These are phyloP conservation scores for Colletotrichum somersetense DNA, from an alignment of 2,329 filamentous ascomycete genomes.

Conservation along the genomic window DNA sequence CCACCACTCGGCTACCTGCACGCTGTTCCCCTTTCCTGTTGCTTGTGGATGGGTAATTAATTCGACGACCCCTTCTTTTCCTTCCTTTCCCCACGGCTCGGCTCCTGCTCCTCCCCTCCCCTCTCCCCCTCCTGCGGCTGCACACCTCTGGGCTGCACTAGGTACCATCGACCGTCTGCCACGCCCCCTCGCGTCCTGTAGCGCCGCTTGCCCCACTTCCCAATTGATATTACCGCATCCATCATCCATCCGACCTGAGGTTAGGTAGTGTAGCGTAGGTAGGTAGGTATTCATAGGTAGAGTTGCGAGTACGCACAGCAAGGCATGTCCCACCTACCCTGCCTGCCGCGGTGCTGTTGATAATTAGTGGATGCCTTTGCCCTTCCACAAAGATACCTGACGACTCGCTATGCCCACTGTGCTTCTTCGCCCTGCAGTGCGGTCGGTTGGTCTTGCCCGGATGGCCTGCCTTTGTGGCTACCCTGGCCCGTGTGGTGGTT, in stretches of 20 bases:
- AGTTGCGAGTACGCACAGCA: constrained; percentile 1
- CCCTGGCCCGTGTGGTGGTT: constrained; percentile 26
- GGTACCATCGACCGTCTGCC: constrained; percentile 22
- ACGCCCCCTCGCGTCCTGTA: constrained; percentile 26
- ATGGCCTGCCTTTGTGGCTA: neutral
- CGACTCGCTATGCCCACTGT: constrained; percentile 22
- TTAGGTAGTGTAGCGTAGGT: no score
- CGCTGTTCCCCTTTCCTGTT: constrained; percentile 32
- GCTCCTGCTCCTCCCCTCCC: constrained; percentile 25
- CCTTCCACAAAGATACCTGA: constrained; percentile 18
- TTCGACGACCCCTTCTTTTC: constrained; percentile 41
- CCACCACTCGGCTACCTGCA: constrained; percentile 11
- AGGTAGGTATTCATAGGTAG: neutral
- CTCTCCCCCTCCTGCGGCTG: constrained; percentile 21
- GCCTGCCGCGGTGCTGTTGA: constrained; percentile 28
- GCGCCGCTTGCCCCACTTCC: constrained; percentile 27
- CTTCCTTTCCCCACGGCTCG: constrained; percentile 41
- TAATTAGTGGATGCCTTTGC: neutral
- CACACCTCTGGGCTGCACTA: constrained; percentile 15
- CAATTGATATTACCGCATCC: constrained; percentile 36
- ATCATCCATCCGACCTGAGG: constrained; percentile 28
- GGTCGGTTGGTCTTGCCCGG: constrained; percentile 4
- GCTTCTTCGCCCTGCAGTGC: constrained; percentile 24
- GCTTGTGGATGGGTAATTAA: constrained; percentile 35
- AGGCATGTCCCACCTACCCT: constrained; percentile 10